These are phyloP conservation scores for Tephrocybe sp. DNA, from an alignment of 768 basidiomycete genomes.

Conservation along the genomic window DNA sequence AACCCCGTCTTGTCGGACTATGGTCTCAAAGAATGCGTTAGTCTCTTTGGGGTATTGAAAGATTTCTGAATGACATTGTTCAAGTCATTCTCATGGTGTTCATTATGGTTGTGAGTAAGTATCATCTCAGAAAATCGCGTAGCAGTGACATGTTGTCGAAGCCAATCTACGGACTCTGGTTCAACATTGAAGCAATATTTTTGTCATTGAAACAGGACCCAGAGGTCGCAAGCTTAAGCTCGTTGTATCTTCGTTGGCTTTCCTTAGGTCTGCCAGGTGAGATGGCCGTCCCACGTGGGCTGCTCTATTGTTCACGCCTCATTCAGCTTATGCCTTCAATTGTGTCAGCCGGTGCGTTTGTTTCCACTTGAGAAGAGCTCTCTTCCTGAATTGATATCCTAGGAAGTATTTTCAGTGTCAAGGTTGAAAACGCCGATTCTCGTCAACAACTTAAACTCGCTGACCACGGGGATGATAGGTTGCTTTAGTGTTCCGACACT, in stretches of 20 bases:
- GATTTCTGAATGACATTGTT: no score
- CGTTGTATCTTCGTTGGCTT: slow-evolving; percentile 70
- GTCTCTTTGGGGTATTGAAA: no score
- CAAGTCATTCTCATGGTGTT: no score
- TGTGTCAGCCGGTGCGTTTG: not conserved
- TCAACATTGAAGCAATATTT: slow-evolving; percentile 75
- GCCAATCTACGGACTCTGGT: slow-evolving; percentile 69
- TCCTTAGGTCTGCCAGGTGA: slow-evolving; percentile 72
- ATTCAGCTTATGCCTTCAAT: not conserved
- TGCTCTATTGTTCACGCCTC: not conserved
- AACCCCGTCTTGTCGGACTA: slow-evolving; percentile 80
- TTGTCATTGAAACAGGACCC: slow-evolving; percentile 75
- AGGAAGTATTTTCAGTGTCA: slow-evolving; percentile 6
- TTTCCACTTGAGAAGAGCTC: no score
- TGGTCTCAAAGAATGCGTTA: slow-evolving; percentile 87
- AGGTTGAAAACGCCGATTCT: not conserved
- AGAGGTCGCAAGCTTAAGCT: slow-evolving; percentile 74
- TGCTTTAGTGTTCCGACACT: slow-evolving; percentile 82
- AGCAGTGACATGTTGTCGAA: no score
- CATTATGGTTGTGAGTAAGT: no score
- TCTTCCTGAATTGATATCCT: not conserved
- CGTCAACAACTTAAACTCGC: no score
- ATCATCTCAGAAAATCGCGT: no score
- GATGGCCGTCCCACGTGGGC: no score
- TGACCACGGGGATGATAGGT: slow-evolving; percentile 42